Percentiles rank a stretch among this genome's conserved stretches.
phyloP scores from a whole-genome alignment of 2,329 filamentous ascomycete species.

The Fonsecaea multimorphosa region DNA sequence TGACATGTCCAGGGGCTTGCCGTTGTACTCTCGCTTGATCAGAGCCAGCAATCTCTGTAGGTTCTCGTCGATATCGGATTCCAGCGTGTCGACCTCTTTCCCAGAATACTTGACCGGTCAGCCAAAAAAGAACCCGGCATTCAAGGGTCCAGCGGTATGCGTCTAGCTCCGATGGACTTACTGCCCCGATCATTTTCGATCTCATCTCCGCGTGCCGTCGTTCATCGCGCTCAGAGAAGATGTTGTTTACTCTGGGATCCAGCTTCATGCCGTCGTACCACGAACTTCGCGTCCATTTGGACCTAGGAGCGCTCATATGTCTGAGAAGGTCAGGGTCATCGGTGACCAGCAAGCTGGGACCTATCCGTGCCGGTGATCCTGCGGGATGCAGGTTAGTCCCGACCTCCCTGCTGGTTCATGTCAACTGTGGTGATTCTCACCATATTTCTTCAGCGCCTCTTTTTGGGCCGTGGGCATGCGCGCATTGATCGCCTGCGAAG shows the following conservation, averaged over 20 bases:
- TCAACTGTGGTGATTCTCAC: neutral
- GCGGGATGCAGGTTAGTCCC: neutral
- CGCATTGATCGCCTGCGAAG: conserved; percentile 5
- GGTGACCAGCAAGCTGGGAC: conserved; percentile 23
- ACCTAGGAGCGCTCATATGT: conserved; percentile 23
- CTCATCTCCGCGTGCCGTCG: conserved; percentile 16
- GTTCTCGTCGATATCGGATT: conserved; percentile 26
- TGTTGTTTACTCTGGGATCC: conserved; percentile 26
- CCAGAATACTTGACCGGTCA: conserved; percentile 25
- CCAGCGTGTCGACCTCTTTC: conserved; percentile 28
- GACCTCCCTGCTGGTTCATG: neutral
- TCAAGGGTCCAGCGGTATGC: neutral
- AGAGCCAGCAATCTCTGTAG: conserved; percentile 19
- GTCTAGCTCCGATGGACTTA: conserved; percentile 3
- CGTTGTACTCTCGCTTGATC: conserved; percentile 24
- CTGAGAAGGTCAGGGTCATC: conserved; percentile 20
- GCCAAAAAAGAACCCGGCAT: neutral
- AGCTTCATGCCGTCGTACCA: conserved; percentile 29
- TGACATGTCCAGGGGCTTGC: conserved; percentile 30
- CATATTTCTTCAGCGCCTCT: conserved; percentile 8
- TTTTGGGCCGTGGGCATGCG: conserved; percentile 7
- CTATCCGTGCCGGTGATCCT: conserved; percentile 30
- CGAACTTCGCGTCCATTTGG: conserved; percentile 11
- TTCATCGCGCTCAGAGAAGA: conserved; percentile 28
- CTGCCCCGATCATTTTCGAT: conserved; percentile 16